Percentiles rank a stretch among this genome's conserved stretches.
Evolutionary conservation across 2,329 filamentous ascomycete genomes (phyloP).

Genomic region (Penicillium sclerotigenum): DNA sequence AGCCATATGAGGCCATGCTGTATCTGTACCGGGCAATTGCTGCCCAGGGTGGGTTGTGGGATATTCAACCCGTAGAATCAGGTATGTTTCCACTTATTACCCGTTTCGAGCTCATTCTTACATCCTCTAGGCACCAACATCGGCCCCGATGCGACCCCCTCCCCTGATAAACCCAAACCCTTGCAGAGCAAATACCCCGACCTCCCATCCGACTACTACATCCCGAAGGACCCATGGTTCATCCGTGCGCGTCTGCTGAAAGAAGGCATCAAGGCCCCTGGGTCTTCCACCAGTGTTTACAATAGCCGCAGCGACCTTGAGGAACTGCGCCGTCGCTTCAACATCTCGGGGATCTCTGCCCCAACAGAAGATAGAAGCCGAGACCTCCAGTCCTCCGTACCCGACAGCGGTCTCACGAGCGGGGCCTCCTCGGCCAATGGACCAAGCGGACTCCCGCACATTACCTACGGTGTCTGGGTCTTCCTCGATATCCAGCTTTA

Average conservation of each 20-base stretch:
- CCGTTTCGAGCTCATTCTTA: background rate
- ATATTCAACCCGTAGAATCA: conserved; percentile 51
- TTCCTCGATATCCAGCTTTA: conserved; percentile 97
- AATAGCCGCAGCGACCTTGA: conserved; percentile 44
- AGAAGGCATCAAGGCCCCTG: conserved; percentile 64
- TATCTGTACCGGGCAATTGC: conserved; percentile 91
- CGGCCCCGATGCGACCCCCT: conserved; percentile 36
- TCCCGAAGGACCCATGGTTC: conserved; percentile 94
- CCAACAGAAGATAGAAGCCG: conserved; percentile 33
- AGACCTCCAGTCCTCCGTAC: conserved; percentile 26
- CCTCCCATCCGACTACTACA: conserved; percentile 62
- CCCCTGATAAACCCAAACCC: conserved; percentile 36
- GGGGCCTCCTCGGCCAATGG: conserved; percentile 39
- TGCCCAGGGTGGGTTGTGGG: conserved; percentile 86
- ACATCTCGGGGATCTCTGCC: conserved; percentile 32
- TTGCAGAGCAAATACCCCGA: conserved; percentile 46
- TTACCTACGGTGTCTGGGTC: conserved; percentile 74
- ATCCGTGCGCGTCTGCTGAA: conserved; percentile 88
- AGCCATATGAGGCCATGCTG: conserved; percentile 87
- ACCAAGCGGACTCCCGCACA: conserved; percentile 37
- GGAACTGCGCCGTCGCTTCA: conserved; percentile 41
- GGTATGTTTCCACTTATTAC: conserved; percentile 24
- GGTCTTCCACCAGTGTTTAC: conserved; percentile 37
- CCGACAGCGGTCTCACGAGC: conserved; percentile 32
- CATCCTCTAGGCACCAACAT: conserved; percentile 31